Base-by-base conservation (phyloP, 83 land plant genomes). In the Picea mariana region DNA sequence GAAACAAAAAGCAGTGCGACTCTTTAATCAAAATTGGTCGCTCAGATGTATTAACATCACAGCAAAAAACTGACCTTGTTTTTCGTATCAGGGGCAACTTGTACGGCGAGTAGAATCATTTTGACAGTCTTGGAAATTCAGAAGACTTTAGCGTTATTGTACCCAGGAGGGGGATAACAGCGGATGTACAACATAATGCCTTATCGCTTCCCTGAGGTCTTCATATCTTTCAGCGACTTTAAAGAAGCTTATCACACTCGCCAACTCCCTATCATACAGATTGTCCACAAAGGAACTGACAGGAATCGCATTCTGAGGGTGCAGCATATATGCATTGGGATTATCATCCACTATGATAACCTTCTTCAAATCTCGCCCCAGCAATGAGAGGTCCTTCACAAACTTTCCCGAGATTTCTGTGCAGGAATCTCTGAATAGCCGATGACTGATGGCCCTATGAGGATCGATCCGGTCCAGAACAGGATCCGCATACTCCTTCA, bases 351-450 rank as follows among this genome's bases (percentile, higher is more conserved):
- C 90, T 31, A 93, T 92, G 82, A 91, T 86, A 64, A 88, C 91
- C 86, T 72, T 82, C 31, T 65, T 34, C 58, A 95, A 77, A 20
- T 87, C 91, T 52, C 95, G 79, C 63, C 95, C 97, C 12, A 89
- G 67, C 52, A 65, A 61, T n/a, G 86, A 47, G 62, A 94, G 82
- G 59, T 94, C 93, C 91, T 95, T 95, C 62, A 94, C 95, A 17
- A 88, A 83, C 78, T 83, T 87, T 26, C 96, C 98, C 7, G 26
- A n/a, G n/a, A 72, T 21, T 42, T 87, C 79, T 77, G 27, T 84
- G 88, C 99, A 97, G 12, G 98, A 87, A 24, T 94, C 94, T 42
- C 99, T 81, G 62, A 92, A 97, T 62, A 95, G 85, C 1, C 98
- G 81, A 77, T 95, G 89, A 18, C 84, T 59, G 66, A 97, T 86